phyloP scores from a whole-genome alignment of 139 green algal species.

The Cymbomonas tetramitiformis region DNA sequence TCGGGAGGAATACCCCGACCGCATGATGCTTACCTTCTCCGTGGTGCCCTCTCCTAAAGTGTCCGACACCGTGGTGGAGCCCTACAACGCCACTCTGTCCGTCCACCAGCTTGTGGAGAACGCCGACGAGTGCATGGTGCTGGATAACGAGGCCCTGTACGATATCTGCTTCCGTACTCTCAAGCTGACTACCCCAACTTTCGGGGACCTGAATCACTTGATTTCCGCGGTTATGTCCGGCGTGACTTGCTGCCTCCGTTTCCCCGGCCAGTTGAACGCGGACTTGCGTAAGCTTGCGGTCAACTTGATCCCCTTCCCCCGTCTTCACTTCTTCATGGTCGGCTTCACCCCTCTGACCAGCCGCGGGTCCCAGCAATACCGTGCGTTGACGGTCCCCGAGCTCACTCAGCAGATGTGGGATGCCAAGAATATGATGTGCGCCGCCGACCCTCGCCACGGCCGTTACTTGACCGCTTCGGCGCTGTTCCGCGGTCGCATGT shows the following conservation, averaged over 20 bases:
- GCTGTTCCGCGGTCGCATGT: conserved; percentile 91
- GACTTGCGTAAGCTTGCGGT: conserved; percentile 97
- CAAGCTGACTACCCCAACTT: conserved; percentile 94
- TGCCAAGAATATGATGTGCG: conserved; percentile 68
- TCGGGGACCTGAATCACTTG: conserved; percentile 86
- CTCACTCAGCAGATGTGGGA: conserved; percentile 99
- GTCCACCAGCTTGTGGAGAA: conserved; percentile 99
- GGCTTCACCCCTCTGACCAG: conserved; percentile 90
- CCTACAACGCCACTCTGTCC: conserved; percentile 99
- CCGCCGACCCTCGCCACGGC: conserved; percentile 88
- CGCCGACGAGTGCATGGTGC: conserved; percentile 97
- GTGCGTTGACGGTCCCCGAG: conserved; percentile 83
- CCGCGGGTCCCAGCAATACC: conserved; percentile 90
- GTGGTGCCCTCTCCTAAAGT: conserved; percentile 97
- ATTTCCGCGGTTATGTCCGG: conserved; percentile 98
- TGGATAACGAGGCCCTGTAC: conserved; percentile 96
- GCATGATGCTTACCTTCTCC: conserved; percentile 99
- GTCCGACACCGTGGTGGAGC: conserved; percentile 98
- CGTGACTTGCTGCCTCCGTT: conserved; percentile 97
- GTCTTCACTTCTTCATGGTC: conserved; percentile 99
- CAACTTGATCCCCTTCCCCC: conserved; percentile 97
- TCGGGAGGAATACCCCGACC: conserved; percentile 89
- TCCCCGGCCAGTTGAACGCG: conserved; percentile 96
- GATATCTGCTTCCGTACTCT: conserved; percentile 99
- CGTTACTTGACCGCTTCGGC: conserved; percentile 93